Evolutionary conservation across 2,329 filamentous ascomycete species (phyloP).

Genomic region (Xylariomycetidae sp.): DNA sequence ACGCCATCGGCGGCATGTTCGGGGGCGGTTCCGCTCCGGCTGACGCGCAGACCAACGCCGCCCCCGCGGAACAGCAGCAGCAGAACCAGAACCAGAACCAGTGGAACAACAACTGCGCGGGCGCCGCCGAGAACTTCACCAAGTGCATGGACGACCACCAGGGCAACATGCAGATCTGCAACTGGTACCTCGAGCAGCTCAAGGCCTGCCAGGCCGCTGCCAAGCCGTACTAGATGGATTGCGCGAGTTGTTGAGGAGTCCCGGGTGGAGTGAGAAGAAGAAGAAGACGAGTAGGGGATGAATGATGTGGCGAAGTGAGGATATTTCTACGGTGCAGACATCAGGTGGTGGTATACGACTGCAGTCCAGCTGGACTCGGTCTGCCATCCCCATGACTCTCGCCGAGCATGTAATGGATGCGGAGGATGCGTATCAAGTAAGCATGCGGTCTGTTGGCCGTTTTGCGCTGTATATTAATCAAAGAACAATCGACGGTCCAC

Average conservation of each 20-base stretch:
- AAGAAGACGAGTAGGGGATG: background rate
- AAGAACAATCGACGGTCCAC: too few species aligned
- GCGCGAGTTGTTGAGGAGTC: background rate
- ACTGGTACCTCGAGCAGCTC: slow-evolving; percentile 97
- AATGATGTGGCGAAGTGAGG: background rate
- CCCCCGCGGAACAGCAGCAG: slow-evolving; percentile 39
- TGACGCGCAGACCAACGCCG: slow-evolving; percentile 43
- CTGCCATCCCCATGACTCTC: too few species aligned
- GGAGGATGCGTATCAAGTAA: too few species aligned
- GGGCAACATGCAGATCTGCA: slow-evolving; percentile 92
- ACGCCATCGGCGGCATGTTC: slow-evolving; percentile 89
- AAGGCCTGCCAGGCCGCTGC: slow-evolving; percentile 81
- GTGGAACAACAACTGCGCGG: slow-evolving; percentile 68
- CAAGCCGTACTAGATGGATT: slow-evolving; percentile 53
- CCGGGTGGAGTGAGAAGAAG: background rate
- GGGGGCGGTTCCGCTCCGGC: slow-evolving; percentile 60
- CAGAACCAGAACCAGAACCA: slow-evolving; percentile 46
- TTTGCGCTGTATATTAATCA: too few species aligned
- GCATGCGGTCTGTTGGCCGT: too few species aligned
- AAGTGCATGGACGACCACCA: slow-evolving; percentile 94
- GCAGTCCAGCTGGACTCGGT: too few species aligned
- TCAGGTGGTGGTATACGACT: too few species aligned
- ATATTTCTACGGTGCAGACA: too few species aligned
- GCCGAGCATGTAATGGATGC: too few species aligned
- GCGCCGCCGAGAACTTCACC: slow-evolving; percentile 78